Evolutionary conservation across 345 rosid genomes (phyloP), one percentile per base, ranked within the genome.

Genomic region (Raphanus raphanistrum): DNA sequence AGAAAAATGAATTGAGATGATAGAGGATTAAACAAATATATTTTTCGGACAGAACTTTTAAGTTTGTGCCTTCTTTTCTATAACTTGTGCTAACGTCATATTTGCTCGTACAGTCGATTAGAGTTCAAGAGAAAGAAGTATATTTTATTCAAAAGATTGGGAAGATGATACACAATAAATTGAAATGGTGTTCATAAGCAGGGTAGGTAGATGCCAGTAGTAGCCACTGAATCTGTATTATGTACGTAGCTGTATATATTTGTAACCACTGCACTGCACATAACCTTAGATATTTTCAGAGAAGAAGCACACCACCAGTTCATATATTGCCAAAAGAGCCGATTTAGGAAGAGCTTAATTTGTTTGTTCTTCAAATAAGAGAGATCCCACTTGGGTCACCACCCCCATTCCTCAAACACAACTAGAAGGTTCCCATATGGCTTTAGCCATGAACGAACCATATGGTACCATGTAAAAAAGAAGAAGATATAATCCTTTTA

Each of bases 391-490:
- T 92, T 0, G 98, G 97, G 52, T 95, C 90, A 65, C 99, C 98
- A 36, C 97, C 97, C 97, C 91, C 86, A 92, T 81, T 92, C 99
- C 81, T 95, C 99, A 52, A 92, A 91, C 72, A 92, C 86, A 59
- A 92, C 96, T 71, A 95, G 29, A 76, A 95, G 82, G 80, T 95
- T 95, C 41, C 87, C 91, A 0, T 84, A 79, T 32, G 99, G 97
- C 36, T 85, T 84, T 61, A 95, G 89, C 98, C 98, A 92, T 4
- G 98, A 90, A 55, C 79, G 92, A 66, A 97, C 97, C 67, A 92
- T 87, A 16, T 90, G 96, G 72, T 95, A 95, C 97, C 98, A 92
- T 28, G 57, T 38, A 45, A 66, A 71, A 16, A 0, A 65, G 2
- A 28, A 28, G 29, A 28, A 28, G 29, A 28, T 2, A 28, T 1